These are phyloP conservation scores for Litsea cubeba DNA, from an alignment of 164 flowering plant genomes.

Conservation along the genomic window DNA sequence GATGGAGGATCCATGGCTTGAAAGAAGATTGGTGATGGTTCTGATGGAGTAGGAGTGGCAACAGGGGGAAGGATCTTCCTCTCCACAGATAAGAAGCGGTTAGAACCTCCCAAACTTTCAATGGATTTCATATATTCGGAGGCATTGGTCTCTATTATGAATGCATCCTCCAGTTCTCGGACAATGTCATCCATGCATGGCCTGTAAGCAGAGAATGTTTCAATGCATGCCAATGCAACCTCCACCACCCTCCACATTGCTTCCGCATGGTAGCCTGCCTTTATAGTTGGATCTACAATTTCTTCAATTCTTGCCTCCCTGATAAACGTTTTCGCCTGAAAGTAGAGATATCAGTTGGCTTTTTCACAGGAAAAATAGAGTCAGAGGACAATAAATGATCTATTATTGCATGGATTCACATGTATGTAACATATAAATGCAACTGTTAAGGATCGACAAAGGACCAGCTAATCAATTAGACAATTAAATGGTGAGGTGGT, in stretches of 20 bases:
- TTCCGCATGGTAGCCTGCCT: too few relatives aligned
- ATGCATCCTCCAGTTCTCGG: constrained; percentile 76
- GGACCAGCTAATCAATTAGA: not conserved
- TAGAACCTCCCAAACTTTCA: constrained; percentile 66
- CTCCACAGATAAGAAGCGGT: constrained; percentile 44
- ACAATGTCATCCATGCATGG: constrained; percentile 71
- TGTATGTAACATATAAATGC: not conserved
- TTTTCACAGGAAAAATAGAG: not conserved
- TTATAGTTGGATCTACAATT: too few relatives aligned
- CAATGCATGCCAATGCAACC: constrained; percentile 60
- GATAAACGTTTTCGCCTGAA: too few relatives aligned
- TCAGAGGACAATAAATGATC: not conserved
- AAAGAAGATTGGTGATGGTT: constrained; percentile 36
- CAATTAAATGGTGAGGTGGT: not conserved
- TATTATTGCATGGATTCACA: not conserved
- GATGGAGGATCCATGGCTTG: constrained; percentile 43
- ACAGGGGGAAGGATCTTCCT: constrained; percentile 31
- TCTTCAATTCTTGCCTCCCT: too few relatives aligned
- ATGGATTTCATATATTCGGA: constrained; percentile 79
- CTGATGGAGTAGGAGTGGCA: constrained; percentile 33
- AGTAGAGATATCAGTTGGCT: not conserved
- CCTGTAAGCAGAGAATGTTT: constrained; percentile 55
- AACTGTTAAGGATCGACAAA: too few relatives aligned
- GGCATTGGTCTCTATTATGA: constrained; percentile 81
- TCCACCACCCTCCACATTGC: constrained; percentile 86